Evolutionary conservation across 2,329 filamentous ascomycete species (phyloP).

Genomic region (Pseudogymnoascus sp.): DNA sequence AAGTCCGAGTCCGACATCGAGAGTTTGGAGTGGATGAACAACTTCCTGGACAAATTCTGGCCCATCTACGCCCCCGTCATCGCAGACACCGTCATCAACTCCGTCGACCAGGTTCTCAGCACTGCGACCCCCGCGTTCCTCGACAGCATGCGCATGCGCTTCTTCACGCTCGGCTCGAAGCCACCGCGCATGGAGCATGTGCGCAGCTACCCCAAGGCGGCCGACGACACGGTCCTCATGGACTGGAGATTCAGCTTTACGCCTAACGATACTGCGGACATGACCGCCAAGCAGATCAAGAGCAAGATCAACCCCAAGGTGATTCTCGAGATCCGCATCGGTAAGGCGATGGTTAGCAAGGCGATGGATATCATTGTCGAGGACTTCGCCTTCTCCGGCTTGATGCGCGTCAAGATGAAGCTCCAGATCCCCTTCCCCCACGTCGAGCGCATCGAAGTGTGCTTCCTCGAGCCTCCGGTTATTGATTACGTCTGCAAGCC

Average conservation of each 20-base stretch:
- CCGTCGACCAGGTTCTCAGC: constrained; percentile 92
- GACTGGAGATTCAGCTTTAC: constrained; percentile 99
- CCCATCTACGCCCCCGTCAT: constrained; percentile 95
- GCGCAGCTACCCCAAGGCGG: constrained; percentile 92
- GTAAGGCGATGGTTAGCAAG: constrained; percentile 95
- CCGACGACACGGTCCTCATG: constrained; percentile 95
- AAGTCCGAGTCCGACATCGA: constrained; percentile 84
- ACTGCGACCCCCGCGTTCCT: constrained; percentile 85
- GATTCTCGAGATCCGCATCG: constrained; percentile 86
- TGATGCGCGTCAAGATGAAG: constrained; percentile 97
- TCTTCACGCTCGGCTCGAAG: constrained; percentile 88
- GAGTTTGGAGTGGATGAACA: constrained; percentile 98
- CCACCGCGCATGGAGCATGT: constrained; percentile 94
- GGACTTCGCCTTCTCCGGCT: constrained; percentile 89
- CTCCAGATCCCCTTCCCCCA: constrained; percentile 93
- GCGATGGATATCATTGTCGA: constrained; percentile 96
- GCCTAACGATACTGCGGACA: constrained; percentile 83
- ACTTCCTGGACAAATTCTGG: constrained; percentile 98
- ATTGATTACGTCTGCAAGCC: constrained; percentile 99
- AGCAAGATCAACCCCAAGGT: constrained; percentile 97
- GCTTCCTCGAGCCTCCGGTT: constrained; percentile 73
- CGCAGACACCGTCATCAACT: constrained; percentile 82
- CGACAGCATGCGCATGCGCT: constrained; percentile 87
- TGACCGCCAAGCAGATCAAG: constrained; percentile 82
- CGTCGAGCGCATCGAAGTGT: constrained; percentile 89